Evolutionary conservation across 1,139 yeast genomes (phyloP).

Genomic region (Hyphopichia khmerensis): DNA sequence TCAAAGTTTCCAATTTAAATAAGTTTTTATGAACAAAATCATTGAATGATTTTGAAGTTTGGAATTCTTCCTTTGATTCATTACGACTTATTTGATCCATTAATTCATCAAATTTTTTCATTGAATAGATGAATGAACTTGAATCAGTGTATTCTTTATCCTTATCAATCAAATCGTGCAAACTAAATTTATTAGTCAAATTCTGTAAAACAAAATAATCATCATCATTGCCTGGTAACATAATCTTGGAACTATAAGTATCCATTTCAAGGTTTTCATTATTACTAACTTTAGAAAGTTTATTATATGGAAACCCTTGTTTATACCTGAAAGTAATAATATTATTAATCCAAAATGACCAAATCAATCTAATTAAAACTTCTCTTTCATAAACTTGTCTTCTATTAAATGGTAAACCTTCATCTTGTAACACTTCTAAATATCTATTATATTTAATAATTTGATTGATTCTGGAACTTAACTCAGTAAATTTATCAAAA

Average conservation of each 20-base stretch:
- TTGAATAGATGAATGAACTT: slow-evolving; percentile 19
- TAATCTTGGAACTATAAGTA: slow-evolving; percentile 10
- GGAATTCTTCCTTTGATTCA: slow-evolving; percentile 6
- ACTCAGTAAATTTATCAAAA: slow-evolving; percentile 10
- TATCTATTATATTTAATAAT: slow-evolving; percentile 25
- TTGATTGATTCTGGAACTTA: slow-evolving; percentile 18
- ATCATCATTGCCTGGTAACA: slow-evolving; percentile 14
- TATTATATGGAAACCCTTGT: slow-evolving; percentile 39
- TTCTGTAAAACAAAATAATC: slow-evolving; percentile 9
- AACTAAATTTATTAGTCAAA: slow-evolving; percentile 8
- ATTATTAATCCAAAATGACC: slow-evolving; percentile 41
- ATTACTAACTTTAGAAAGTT: slow-evolving; percentile 11
- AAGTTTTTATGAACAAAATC: slow-evolving; percentile 5
- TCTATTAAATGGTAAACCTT: slow-evolving; percentile 18
- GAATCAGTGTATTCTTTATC: slow-evolving; percentile 12
- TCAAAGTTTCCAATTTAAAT: slow-evolving; percentile 1
- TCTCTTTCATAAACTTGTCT: slow-evolving; percentile 39
- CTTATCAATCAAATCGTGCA: slow-evolving; percentile 10
- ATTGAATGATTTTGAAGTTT: slow-evolving; percentile 6
- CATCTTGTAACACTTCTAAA: slow-evolving; percentile 15
- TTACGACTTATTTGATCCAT: slow-evolving; percentile 24
- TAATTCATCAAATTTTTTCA: slow-evolving; percentile 26
- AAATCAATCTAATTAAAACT: slow-evolving; percentile 33
- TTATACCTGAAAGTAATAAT: slow-evolving; percentile 31
- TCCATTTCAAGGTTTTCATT: slow-evolving; percentile 14